phyloP scores from a whole-genome alignment of 2,329 filamentous ascomycete species.

The Arthrobotrys musiformis region DNA sequence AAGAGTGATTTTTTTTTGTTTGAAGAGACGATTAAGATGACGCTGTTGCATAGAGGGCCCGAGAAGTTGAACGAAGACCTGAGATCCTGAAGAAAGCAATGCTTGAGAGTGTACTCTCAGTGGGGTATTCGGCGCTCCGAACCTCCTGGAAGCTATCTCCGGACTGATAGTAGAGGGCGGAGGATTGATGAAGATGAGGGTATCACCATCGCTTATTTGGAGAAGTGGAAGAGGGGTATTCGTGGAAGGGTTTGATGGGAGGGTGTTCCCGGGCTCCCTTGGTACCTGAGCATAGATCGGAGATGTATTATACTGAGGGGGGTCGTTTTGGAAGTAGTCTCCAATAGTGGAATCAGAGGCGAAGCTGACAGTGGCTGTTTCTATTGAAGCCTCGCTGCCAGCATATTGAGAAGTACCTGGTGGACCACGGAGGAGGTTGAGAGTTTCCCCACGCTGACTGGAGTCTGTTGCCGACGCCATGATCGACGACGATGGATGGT shows the following conservation, averaged over 20 bases:
- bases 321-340: not conserved
- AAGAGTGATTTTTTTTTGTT: constrained; percentile 60
- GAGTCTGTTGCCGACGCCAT: not conserved
- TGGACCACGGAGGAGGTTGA: constrained; percentile 7
- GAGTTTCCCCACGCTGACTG: not conserved
- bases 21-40: constrained; percentile 52
- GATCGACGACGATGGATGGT: not conserved
- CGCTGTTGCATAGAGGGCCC: constrained; percentile 60
- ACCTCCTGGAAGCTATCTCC: constrained; percentile 27
- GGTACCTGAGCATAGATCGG: not conserved
- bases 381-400: constrained; percentile 43
- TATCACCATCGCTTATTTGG: constrained; percentile 59
- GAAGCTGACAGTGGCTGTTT: constrained; percentile 36
- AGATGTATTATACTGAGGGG: not conserved
- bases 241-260: not conserved
- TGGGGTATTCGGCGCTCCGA: constrained; percentile 58
- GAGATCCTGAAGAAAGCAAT: constrained; percentile 66
- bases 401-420: constrained; percentile 35
- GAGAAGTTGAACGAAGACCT: constrained; percentile 66
- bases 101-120: constrained; percentile 66
- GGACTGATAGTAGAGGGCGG: constrained; percentile 37
- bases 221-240: constrained; percentile 57
- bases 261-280: constrained; percentile 17
- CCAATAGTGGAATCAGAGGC: constrained; percentile 43
- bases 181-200: constrained; percentile 59